phyloP scores from a whole-genome alignment of 768 basidiomycete genomes.

The Rhizopogon vulgaris region DNA sequence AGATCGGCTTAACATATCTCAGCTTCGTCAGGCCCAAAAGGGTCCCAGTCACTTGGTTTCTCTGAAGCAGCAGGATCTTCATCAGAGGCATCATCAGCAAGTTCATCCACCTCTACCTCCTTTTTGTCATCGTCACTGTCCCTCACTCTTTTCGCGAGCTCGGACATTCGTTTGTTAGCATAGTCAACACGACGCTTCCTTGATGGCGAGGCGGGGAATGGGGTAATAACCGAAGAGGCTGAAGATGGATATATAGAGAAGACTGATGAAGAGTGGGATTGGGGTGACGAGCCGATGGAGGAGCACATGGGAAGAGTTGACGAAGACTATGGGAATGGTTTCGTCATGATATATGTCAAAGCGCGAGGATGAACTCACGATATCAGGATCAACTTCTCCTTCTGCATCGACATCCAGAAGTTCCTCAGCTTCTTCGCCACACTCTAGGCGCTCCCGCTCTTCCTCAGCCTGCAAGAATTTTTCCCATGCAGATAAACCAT shows the following conservation, averaged over 20 bases:
- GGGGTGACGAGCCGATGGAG: too few relatives aligned
- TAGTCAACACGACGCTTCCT: slow-evolving; percentile 21
- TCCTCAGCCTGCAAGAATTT: slow-evolving; percentile 12
- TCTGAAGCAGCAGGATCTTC: slow-evolving; percentile 19
- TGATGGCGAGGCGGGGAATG: slow-evolving; percentile 12
- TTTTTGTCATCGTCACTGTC: slow-evolving; percentile 22
- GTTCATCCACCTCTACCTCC: slow-evolving; percentile 15
- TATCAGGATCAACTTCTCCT: slow-evolving; percentile 21
- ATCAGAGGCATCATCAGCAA: slow-evolving; percentile 1
- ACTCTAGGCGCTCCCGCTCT: slow-evolving; percentile 19
- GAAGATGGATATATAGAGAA: slow-evolving; percentile 16
- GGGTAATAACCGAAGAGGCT: slow-evolving; percentile 13
- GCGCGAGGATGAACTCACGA: slow-evolving; percentile 11
- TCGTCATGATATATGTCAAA: background rate
- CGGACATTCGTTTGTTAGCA: slow-evolving; percentile 21
- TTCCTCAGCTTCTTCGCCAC: slow-evolving; percentile 4
- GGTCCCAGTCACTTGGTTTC: slow-evolving; percentile 25
- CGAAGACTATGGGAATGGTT: slow-evolving; percentile 15
- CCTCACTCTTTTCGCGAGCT: slow-evolving; percentile 23
- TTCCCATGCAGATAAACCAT: slow-evolving; percentile 20
- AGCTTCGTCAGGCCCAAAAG: slow-evolving; percentile 18
- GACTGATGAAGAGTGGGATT: background rate
- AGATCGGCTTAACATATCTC: slow-evolving; percentile 11
- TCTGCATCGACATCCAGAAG: slow-evolving; percentile 16
- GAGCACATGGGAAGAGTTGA: slow-evolving; percentile 13